Evolutionary conservation across 164 flowering plant genomes (phyloP), one percentile per base, ranked within the genome.

Genomic region (Piper betle): DNA sequence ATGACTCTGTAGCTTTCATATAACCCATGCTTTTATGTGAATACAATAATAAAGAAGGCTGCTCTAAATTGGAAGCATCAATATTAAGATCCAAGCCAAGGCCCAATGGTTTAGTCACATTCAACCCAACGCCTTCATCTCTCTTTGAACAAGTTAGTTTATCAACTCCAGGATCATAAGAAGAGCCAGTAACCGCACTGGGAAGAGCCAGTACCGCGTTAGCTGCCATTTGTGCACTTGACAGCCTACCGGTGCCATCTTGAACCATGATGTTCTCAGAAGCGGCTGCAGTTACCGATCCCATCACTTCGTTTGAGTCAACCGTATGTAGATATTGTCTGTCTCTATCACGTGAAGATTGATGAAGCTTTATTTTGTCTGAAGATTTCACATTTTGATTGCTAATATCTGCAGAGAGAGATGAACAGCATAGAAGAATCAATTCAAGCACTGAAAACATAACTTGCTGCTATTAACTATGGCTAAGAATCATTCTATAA

Each of bases 81-180:
- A 73, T 76, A 70, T 85, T 81, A 15, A 81, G 77, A 78, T 86
- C 81, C 63, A 82, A 71, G 37, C 72, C 79, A 68, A 69, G 61
- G 37, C 74, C 72, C 52, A 57, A 70, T 19, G 81, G 61, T 33
- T 69, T 56, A 25, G 38, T 62, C 60, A 54, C 15, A 57, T 62
- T 68, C 41, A 6, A 48, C 16, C 64, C 71, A 50, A 15, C 20
- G 52, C 38, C 68, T 8, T 64, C 60, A 39, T 63, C 50, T 69
- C 73, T 70, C 58, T 55, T 48, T 2, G 58, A 42, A 18, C 52
- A 57, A 11, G 55, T 41, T 7, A 42, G 19, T 55, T 62, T 66
- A 38, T 65, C 55, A 46, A 53, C 55, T 65, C 56, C 75, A 19
- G 64, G 68, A 18, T 13, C 59, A 40, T 46, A 39, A 55, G 43